phyloP scores from a whole-genome alignment of 345 rosid species.

The Linum trigynum region DNA sequence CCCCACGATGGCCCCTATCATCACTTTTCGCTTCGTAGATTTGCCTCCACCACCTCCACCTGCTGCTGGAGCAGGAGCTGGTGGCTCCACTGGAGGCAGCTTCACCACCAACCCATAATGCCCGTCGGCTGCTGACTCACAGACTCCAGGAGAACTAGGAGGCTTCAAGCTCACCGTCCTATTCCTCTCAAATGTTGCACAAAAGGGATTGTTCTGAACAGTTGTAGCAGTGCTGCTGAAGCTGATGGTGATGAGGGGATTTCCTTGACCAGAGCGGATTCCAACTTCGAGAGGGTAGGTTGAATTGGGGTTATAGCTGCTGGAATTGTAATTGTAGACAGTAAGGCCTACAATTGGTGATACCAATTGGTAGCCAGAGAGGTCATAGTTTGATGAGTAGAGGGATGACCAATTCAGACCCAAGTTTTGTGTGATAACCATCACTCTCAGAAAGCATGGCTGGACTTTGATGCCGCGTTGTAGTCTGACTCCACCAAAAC shows the following conservation, averaged over 20 bases:
- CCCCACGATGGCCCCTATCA: constrained; percentile 67
- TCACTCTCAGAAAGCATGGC: constrained; percentile 77
- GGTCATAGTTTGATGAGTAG: constrained; percentile 56
- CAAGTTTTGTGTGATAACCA: constrained; percentile 63
- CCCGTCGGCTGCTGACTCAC: constrained; percentile 51
- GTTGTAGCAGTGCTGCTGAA: constrained; percentile 31
- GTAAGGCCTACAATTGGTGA: constrained; percentile 75
- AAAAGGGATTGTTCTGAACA: constrained; percentile 37
- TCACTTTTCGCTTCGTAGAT: constrained; percentile 39
- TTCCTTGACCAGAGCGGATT: constrained; percentile 30
- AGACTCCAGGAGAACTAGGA: constrained; percentile 43
- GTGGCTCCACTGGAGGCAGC: constrained; percentile 20
- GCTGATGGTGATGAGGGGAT: constrained; percentile 47
- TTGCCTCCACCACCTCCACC: not conserved
- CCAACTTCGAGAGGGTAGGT: constrained; percentile 49
- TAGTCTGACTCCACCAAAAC: constrained; percentile 55
- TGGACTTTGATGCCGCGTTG: constrained; percentile 49
- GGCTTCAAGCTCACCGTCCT: constrained; percentile 46
- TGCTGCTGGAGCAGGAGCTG: not conserved
- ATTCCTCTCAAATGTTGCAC: constrained; percentile 59
- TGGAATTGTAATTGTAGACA: constrained; percentile 41
- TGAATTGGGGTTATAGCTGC: constrained; percentile 12
- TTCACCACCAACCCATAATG: constrained; percentile 70
- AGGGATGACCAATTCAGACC: constrained; percentile 66
- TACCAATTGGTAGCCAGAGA: constrained; percentile 66